Evolutionary conservation across 495 filamentous ascomycete species (phyloP).

Genomic region (Trichoderma asperelloides): DNA sequence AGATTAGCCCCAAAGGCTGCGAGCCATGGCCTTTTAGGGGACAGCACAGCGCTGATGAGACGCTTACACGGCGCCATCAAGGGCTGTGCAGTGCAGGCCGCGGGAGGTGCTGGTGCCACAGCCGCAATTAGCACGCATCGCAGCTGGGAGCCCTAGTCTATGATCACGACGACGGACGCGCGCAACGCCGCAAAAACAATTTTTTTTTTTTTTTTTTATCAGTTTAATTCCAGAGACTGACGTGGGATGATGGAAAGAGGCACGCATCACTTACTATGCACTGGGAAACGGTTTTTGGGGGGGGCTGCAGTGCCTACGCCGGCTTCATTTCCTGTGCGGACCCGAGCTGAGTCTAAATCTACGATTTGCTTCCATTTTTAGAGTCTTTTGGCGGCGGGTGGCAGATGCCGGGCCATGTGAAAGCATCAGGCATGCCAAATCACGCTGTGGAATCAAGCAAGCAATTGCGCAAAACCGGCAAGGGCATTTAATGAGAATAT

Average conservation of each 20-base stretch:
- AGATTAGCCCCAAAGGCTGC: background rate
- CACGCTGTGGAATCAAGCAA: background rate
- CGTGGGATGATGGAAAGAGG: background rate
- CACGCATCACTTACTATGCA: no score
- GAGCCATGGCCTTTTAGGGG: background rate
- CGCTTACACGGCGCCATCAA: background rate
- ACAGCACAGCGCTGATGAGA: background rate
- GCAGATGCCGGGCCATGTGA: background rate
- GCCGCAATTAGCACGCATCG: background rate
- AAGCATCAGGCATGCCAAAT: background rate
- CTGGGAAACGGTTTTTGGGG: no score
- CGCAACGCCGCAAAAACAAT: background rate
- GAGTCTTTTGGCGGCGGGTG: background rate
- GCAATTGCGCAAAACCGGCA: background rate
- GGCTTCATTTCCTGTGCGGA: background rate
- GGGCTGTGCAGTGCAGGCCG: slow-evolving; percentile 1
- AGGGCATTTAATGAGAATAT: background rate
- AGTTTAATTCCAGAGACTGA: background rate
- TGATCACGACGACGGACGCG: background rate
- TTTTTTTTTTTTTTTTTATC: background rate
- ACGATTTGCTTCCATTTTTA: slow-evolving; percentile 2
- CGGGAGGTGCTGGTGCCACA: background rate
- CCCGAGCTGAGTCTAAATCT: background rate
- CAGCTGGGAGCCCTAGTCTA: background rate
- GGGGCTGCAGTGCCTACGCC: background rate